These are phyloP conservation scores for Brachypodium distachyon DNA, from an alignment of 202 grass and related monocot genomes.

Conservation along the genomic window DNA sequence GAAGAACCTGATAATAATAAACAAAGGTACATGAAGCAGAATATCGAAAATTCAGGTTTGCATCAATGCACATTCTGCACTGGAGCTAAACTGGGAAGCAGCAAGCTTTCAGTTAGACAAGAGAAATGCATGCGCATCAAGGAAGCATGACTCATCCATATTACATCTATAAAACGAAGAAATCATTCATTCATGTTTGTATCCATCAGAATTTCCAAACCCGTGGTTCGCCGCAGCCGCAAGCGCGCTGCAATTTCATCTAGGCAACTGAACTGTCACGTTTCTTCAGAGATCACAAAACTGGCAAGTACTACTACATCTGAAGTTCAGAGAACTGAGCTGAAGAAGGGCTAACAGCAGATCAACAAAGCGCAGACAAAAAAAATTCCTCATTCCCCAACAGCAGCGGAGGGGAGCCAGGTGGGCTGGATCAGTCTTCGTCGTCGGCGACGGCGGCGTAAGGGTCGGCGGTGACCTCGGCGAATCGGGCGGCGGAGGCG, in stretches of 20 bases:
- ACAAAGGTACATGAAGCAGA: neutral
- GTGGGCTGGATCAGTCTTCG: neutral
- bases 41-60: neutral
- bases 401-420: neutral
- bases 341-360: neutral
- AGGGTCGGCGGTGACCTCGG: constrained; percentile 16
- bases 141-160: neutral
- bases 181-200: neutral
- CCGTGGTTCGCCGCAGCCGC: neutral
- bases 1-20: neutral
- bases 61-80: neutral
- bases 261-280: too few species aligned
- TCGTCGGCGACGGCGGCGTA: neutral
- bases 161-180: neutral
- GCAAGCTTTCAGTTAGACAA: neutral
- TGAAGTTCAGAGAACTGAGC: neutral
- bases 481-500: constrained; percentile 31
- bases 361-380: neutral
- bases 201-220: neutral
- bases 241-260: too few species aligned
- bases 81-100: neutral
- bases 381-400: neutral
- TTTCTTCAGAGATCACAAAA: neutral
- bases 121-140: neutral
- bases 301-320: neutral